Conservation (phyloP, 2,329 filamentous ascomycete genomes). For the Apiospora sp. region DNA sequence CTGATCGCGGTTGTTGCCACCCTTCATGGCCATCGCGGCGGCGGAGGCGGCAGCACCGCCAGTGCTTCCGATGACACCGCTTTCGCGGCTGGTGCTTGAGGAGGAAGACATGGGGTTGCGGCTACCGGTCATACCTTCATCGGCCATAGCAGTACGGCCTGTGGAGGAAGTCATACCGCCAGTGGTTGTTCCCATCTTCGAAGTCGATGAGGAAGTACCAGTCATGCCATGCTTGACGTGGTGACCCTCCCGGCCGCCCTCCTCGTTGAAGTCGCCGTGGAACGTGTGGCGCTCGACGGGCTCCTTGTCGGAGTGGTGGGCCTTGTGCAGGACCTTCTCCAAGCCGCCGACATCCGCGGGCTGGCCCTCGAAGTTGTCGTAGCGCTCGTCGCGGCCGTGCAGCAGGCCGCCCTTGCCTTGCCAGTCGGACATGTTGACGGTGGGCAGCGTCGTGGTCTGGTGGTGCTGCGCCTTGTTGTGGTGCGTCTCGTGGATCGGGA, state of each 20-base stretch:
- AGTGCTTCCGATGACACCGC: background rate
- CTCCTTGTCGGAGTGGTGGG: slow-evolving; percentile 27
- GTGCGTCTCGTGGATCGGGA: slow-evolving; percentile 76
- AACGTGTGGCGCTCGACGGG: slow-evolving; percentile 28
- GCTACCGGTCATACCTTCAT: background rate
- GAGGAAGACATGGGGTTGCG: background rate
- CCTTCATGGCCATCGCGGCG: slow-evolving; percentile 8
- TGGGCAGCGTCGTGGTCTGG: slow-evolving; percentile 67
- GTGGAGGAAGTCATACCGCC: background rate
- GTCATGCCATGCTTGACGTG: background rate
- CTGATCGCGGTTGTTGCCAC: background rate
- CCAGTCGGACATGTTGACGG: slow-evolving; percentile 72
- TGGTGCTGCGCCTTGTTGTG: slow-evolving; percentile 73
- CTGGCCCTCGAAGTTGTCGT: slow-evolving; percentile 69
- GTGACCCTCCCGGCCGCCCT: background rate
- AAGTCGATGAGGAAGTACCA: background rate
- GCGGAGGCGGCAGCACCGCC: slow-evolving; percentile 5
- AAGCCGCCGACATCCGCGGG: slow-evolving; percentile 56
- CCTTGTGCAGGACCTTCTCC: slow-evolving; percentile 33
- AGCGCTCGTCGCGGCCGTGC: slow-evolving; percentile 60
- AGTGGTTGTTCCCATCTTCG: background rate
- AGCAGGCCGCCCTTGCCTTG: slow-evolving; percentile 56
- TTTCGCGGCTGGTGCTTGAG: background rate
- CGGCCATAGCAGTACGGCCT: background rate
- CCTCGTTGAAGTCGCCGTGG: slow-evolving; percentile 22